These are phyloP conservation scores for Puccinellia tenuiflora DNA, from an alignment of 176 grass and related monocot species.

Conservation along the genomic window DNA sequence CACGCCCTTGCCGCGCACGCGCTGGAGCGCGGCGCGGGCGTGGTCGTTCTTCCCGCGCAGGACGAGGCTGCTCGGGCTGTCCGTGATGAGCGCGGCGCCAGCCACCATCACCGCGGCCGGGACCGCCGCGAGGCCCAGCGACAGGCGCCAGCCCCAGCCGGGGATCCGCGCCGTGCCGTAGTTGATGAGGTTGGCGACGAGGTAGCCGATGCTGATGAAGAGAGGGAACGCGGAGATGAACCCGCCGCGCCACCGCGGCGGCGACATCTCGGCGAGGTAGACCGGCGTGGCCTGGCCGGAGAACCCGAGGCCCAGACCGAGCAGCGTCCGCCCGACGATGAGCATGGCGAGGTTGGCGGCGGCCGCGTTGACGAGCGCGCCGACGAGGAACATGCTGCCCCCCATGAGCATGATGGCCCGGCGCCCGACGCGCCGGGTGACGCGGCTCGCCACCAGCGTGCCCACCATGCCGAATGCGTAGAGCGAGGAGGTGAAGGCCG, in stretches of 20 bases:
- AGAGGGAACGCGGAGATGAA: constrained; percentile 66
- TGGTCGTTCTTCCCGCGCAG: constrained; percentile 64
- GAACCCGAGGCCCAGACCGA: constrained; percentile 70
- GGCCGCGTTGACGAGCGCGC: constrained; percentile 48
- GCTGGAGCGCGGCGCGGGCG: constrained; percentile 65
- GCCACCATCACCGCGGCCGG: constrained; percentile 61
- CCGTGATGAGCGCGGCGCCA: constrained; percentile 56
- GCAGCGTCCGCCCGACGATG: constrained; percentile 55
- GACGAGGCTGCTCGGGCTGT: constrained; percentile 88
- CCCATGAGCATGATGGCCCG: constrained; percentile 44
- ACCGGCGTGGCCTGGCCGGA: constrained; percentile 54
- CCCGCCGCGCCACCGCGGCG: constrained; percentile 56
- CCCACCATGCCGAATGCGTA: constrained; percentile 53
- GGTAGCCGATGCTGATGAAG: constrained; percentile 58
- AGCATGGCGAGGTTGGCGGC: constrained; percentile 70
- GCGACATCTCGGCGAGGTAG: constrained; percentile 69
- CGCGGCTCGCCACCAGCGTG: constrained; percentile 45
- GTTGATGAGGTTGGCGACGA: constrained; percentile 78
- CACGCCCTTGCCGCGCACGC: constrained; percentile 52
- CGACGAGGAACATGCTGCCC: constrained; percentile 50
- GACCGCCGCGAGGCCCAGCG: constrained; percentile 70
- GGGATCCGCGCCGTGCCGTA: constrained; percentile 68
- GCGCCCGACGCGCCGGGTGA: constrained; percentile 43
- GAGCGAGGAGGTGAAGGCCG: constrained; percentile 66
- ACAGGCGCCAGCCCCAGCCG: constrained; percentile 81